Conservation (phyloP, 1,284 basidiomycete genomes). For the Marasmius sp. region DNA sequence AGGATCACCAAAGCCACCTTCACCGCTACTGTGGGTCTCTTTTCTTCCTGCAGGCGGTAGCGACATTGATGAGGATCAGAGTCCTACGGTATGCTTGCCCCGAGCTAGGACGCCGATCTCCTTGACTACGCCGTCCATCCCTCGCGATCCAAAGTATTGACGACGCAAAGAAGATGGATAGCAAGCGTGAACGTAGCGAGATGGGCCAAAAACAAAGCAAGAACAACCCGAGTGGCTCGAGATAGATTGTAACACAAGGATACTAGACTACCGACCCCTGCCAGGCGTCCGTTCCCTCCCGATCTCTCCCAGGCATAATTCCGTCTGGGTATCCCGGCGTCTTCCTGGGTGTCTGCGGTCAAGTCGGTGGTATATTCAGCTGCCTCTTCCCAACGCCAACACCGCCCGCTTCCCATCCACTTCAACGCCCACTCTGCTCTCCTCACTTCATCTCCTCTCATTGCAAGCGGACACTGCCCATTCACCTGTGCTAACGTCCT, state of each 20-base stretch:
- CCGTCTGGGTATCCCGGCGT: slow-evolving; percentile 61
- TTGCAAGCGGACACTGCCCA: slow-evolving; percentile 53
- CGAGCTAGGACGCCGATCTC: too few relatives aligned
- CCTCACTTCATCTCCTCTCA: slow-evolving; percentile 61
- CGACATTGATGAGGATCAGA: too few relatives aligned
- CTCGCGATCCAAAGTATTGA: slow-evolving; percentile 9
- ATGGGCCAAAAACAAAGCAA: slow-evolving; percentile 1
- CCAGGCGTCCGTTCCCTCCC: slow-evolving; percentile 1
- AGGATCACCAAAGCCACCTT: too few relatives aligned
- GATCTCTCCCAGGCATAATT: slow-evolving; percentile 38
- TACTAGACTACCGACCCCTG: background rate
- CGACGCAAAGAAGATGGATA: background rate
- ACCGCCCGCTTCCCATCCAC: slow-evolving; percentile 51
- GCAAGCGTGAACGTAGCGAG: too few relatives aligned
- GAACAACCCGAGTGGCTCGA: background rate
- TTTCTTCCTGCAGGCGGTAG: too few relatives aligned
- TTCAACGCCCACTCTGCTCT: slow-evolving; percentile 68
- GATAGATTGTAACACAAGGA: background rate
- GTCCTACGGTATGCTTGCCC: background rate
- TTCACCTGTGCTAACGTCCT: slow-evolving; percentile 68
- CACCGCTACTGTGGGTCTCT: background rate
- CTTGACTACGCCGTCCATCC: too few relatives aligned
- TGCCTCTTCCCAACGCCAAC: slow-evolving; percentile 42
- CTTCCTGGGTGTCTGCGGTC: slow-evolving; percentile 57
- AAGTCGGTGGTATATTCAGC: too few relatives aligned